A percentile compares a stretch with the other conserved stretches of the same genome.
These are phyloP conservation scores for Penicillium diatomitis DNA, from an alignment of 495 filamentous ascomycete genomes.

Conservation along the genomic window DNA sequence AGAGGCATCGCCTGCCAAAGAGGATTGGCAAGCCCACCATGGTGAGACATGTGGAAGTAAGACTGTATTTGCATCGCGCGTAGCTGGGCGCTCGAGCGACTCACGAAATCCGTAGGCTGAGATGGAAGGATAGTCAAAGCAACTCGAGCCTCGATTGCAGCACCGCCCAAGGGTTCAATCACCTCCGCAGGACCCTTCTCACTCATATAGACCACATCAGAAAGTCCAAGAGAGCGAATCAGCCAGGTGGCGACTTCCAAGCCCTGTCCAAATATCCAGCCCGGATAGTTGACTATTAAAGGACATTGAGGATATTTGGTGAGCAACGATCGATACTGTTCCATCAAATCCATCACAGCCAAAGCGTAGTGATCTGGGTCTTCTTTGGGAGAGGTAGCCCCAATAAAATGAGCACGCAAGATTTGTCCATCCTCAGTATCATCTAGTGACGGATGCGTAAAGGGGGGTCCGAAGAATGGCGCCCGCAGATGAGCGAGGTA, in stretches of 20 bases:
- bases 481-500: slow-evolving; percentile 56
- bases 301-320: slow-evolving; percentile 39
- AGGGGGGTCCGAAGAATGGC: slow-evolving; percentile 65
- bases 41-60: slow-evolving; percentile 56
- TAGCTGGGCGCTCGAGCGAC: slow-evolving; percentile 58
- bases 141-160: slow-evolving; percentile 23
- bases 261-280: slow-evolving; percentile 72
- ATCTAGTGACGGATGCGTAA: slow-evolving; percentile 52
- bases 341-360: slow-evolving; percentile 58
- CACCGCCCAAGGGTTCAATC: slow-evolving; percentile 42
- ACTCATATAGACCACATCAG: slow-evolving; percentile 68
- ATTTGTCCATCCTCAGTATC: slow-evolving; percentile 27
- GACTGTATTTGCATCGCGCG: slow-evolving; percentile 74
- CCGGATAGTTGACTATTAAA: slow-evolving; percentile 72
- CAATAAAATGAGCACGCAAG: slow-evolving; percentile 64
- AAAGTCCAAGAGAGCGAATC: slow-evolving; percentile 37
- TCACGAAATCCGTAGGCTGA: slow-evolving; percentile 50
- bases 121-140: slow-evolving; percentile 40
- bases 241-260: slow-evolving; percentile 61
- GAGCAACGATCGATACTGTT: slow-evolving; percentile 47
- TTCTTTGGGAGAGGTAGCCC: slow-evolving; percentile 56
- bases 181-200: slow-evolving; percentile 58
- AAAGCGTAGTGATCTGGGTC: slow-evolving; percentile 63
- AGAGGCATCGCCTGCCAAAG: slow-evolving; percentile 43
- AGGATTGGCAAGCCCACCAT: slow-evolving; percentile 22